Conservation (phyloP, 176 grass and related monocot genomes). For the Zea mays region DNA sequence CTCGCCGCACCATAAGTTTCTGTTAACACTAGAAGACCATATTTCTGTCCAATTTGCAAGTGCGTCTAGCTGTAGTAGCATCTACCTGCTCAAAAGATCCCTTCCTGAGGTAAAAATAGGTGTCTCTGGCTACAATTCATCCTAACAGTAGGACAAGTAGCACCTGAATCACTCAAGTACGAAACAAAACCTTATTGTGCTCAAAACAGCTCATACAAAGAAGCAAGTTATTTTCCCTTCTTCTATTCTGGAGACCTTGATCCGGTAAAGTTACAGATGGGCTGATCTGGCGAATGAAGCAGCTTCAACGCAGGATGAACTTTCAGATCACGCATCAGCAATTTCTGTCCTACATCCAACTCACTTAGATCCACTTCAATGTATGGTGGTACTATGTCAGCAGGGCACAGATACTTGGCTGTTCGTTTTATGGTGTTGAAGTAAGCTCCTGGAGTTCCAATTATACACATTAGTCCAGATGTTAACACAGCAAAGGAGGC, state of each 20-base stretch:
- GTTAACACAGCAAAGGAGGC: constrained; percentile 21
- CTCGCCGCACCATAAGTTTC: too few relatives aligned
- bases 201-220: constrained; percentile 12
- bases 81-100: too few relatives aligned
- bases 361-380: constrained; percentile 96
- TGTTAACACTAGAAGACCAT: too few relatives aligned
- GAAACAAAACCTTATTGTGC: constrained; percentile 32
- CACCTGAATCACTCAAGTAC: constrained; percentile 18
- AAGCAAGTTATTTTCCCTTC: constrained; percentile 60
- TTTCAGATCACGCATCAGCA: constrained; percentile 78
- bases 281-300: constrained; percentile 72
- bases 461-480: constrained; percentile 18
- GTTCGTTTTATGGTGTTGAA: constrained; percentile 96
- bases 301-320: constrained; percentile 73
- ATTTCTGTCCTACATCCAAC: constrained; percentile 79
- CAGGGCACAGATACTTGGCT: constrained; percentile 87
- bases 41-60: too few relatives aligned
- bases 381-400: constrained; percentile 89
- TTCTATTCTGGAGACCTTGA: constrained; percentile 67
- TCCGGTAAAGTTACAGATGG: constrained; percentile 82
- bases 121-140: constrained; percentile 28
- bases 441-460: constrained; percentile 67
- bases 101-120: too few relatives aligned
- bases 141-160: constrained; percentile 10
- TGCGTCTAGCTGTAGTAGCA: too few relatives aligned